Evolutionary conservation across 352 stramenopile species (phyloP).

Genomic region (Globisporangium alternatum): DNA sequence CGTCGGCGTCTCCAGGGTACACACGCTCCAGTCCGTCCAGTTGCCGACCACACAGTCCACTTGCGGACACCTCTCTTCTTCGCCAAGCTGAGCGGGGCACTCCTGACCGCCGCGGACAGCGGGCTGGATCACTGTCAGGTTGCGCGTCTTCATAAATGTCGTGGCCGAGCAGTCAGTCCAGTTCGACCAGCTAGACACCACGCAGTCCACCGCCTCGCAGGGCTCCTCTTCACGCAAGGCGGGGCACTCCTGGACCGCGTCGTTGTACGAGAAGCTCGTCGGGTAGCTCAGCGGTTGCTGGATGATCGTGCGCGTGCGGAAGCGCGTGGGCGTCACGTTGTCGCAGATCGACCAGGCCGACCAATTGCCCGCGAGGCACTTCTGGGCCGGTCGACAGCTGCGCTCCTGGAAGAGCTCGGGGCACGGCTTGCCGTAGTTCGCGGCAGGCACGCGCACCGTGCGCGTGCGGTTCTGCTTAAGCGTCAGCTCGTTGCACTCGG

Average conservation of each 20-base stretch:
- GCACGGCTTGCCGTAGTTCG: constrained; percentile 38
- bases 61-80: constrained; percentile 32
- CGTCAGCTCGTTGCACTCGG: constrained; percentile 33
- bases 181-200: constrained; percentile 41
- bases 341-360: constrained; percentile 44
- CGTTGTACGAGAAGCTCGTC: constrained; percentile 3
- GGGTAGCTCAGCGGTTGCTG: constrained; percentile 17
- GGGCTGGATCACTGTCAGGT: constrained; percentile 32
- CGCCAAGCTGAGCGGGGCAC: constrained; percentile 33
- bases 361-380: constrained; percentile 50
- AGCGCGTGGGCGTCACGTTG: constrained; percentile 26
- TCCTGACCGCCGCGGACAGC: constrained; percentile 32
- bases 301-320: constrained; percentile 39
- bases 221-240: constrained; percentile 32
- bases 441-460: constrained; percentile 31
- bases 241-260: constrained; percentile 25
- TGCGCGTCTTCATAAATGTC: constrained; percentile 38
- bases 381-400: constrained; percentile 37
- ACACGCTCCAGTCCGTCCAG: constrained; percentile 38
- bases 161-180: constrained; percentile 43
- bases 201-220: constrained; percentile 50
- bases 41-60: constrained; percentile 36
- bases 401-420: constrained; percentile 37
- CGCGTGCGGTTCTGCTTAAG: constrained; percentile 35
- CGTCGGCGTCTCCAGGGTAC: constrained; percentile 25